A percentile compares a stretch with the other conserved stretches of the same genome.
Conservation (phyloP, 805 yeast genomes). For the Clavispora vitiphila region DNA sequence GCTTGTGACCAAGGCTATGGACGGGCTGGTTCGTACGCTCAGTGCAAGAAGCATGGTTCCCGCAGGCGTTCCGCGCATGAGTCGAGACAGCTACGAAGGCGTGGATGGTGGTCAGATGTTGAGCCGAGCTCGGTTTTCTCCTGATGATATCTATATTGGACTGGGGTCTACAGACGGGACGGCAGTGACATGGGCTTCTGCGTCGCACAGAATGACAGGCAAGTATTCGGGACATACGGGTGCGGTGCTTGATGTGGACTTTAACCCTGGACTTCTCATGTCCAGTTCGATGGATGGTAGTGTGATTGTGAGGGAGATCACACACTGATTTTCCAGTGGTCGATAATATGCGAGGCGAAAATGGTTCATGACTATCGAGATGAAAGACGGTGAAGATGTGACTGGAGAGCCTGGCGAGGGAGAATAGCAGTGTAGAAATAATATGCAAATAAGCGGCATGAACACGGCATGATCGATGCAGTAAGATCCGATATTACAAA, state of each 20-base stretch:
- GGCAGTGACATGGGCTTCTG: slow-evolving; percentile 57
- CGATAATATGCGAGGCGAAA: no score
- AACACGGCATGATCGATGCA: no score
- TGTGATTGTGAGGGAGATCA: slow-evolving; percentile 44
- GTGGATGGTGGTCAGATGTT: slow-evolving; percentile 48
- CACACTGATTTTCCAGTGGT: no score
- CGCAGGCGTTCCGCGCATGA: slow-evolving; percentile 34
- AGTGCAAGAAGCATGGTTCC: slow-evolving; percentile 46
- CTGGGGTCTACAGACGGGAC: slow-evolving; percentile 65
- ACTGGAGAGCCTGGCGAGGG: no score
- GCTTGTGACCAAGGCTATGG: slow-evolving; percentile 49
- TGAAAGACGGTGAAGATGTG: no score
- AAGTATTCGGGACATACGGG: slow-evolving; percentile 61
- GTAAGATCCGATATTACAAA: no score
- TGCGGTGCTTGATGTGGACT: slow-evolving; percentile 56
- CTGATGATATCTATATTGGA: slow-evolving; percentile 32
- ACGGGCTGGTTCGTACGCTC: slow-evolving; percentile 52
- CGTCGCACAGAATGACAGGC: slow-evolving; percentile 40
- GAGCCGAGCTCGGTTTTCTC: slow-evolving; percentile 46
- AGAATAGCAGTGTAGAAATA: no score
- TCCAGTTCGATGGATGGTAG: slow-evolving; percentile 55
- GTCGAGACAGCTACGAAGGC: slow-evolving; percentile 51
- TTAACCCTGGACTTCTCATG: slow-evolving; percentile 43
- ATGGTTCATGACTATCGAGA: no score
- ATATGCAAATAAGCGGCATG: no score